Conservation (phyloP, 441 rosid genomes). For the Pelargonium citronellum region DNA sequence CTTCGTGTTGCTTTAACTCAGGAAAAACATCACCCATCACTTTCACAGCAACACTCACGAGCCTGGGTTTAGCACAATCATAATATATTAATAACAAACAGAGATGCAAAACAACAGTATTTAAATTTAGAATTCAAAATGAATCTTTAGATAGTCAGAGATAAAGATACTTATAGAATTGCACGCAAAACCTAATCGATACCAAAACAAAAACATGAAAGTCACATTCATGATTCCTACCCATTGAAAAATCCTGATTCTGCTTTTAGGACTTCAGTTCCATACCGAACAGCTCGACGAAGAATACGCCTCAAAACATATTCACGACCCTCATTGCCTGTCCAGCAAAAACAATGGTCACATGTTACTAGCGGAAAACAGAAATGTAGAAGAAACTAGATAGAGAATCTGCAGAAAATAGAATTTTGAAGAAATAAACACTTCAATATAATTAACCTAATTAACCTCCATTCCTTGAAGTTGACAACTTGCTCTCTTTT, state of each 20-base stretch:
- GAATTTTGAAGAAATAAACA: not conserved
- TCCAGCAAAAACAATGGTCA: constrained; percentile 21
- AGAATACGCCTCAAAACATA: constrained; percentile 94
- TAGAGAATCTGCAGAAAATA: not conserved
- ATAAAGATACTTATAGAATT: not conserved
- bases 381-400: not conserved
- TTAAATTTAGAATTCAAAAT: not conserved
- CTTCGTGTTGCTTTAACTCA: constrained; percentile 77
- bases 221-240: constrained; percentile 34
- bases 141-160: not conserved
- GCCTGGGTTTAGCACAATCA: constrained; percentile 42
- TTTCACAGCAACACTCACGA: constrained; percentile 61
- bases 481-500: not conserved
- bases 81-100: constrained; percentile 15
- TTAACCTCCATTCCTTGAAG: not conserved
- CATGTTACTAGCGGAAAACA: not conserved
- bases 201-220: not conserved
- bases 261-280: constrained; percentile 84
- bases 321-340: constrained; percentile 97
- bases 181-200: constrained; percentile 3
- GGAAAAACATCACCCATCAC: constrained; percentile 86
- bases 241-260: constrained; percentile 87
- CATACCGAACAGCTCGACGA: constrained; percentile 97
- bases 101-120: constrained; percentile 3
- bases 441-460: not conserved